phyloP scores from a whole-genome alignment of 2,329 filamentous ascomycete species.

The Penicillium sp. region DNA sequence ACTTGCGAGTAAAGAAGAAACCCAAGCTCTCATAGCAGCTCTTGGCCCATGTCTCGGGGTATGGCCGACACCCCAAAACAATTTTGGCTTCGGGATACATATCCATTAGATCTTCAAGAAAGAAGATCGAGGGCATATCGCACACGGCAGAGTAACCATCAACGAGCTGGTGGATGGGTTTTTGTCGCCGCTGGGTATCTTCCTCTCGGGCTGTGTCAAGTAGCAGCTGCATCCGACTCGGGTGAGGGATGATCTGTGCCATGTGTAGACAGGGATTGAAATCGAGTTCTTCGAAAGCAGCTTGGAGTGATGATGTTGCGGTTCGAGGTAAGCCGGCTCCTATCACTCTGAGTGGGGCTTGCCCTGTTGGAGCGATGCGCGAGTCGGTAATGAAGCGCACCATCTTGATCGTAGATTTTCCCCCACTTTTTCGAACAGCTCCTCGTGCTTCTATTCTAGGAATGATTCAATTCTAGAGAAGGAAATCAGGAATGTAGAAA shows the following conservation, averaged over 20 bases:
- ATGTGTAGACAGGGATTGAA: neutral
- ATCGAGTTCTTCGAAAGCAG: neutral
- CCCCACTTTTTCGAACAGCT: no score
- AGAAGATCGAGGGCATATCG: neutral
- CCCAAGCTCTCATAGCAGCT: neutral
- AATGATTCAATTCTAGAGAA: neutral
- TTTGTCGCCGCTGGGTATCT: neutral
- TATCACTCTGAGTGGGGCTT: neutral
- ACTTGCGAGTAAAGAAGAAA: neutral
- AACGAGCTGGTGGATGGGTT: neutral
- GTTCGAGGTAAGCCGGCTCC: neutral
- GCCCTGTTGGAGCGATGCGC: constrained; percentile 1
- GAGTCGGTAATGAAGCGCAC: neutral
- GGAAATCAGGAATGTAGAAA: neutral
- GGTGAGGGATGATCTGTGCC: neutral
- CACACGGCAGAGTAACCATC: neutral
- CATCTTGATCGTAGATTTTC: neutral
- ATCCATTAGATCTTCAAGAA: neutral
- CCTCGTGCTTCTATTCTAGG: no score
- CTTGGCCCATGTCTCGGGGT: neutral
- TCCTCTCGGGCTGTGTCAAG: neutral
- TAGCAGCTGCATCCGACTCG: neutral
- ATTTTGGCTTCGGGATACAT: neutral
- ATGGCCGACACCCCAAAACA: neutral
- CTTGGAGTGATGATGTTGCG: neutral